Evolutionary conservation across 1,284 basidiomycete species (phyloP), one percentile per base, ranked within the genome.

Genomic region (Termitomyces sp.): DNA sequence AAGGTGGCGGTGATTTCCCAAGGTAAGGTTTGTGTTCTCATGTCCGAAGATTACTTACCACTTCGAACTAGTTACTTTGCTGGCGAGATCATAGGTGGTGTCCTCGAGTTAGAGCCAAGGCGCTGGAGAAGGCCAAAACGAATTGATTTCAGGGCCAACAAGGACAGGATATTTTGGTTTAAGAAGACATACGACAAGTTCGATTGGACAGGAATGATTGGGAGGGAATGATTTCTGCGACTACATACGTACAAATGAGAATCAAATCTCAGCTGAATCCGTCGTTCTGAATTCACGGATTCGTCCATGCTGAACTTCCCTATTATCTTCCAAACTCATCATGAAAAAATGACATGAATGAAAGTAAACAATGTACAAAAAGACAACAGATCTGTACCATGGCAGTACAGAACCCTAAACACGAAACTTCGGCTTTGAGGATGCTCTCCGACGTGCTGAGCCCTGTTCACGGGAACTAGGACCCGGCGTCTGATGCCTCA

Each of bases 41-140:
- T 48, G 37, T 28, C 19, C 1, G 30, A 52, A 46, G 26, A 46
- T 46, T 34, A 52, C 43, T 57, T 18, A 54, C 58, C 33, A 26
- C 30, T 39, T 38, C 19, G 26, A 16, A 40, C 21, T 11, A 95
- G 93, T 56, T 96, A 90, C 67, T 99, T 99, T 68, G 96, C 94
- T 0, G 86, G 83, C 5, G 96, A 99, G 68, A 94, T 99, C 60
- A 86, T 99, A 55, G 94, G 96, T 1, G 95, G 92, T 61, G 68
- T 97, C 44, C 72, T 99, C 47, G 93, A 93, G 10, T 65, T 97
- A 39, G 93, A 96, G 66, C 86, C 93, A n/a, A 76, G 90, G 51
- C 76, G 78, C 60, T 98, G 95, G 94, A 76, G 88, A 49, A 80
- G 83, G 59, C 94, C 96, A 1, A 79, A 80, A 59, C 77, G 79